phyloP scores from a whole-genome alignment of 495 filamentous ascomycete genomes.

The Penicillium riverlandense region DNA sequence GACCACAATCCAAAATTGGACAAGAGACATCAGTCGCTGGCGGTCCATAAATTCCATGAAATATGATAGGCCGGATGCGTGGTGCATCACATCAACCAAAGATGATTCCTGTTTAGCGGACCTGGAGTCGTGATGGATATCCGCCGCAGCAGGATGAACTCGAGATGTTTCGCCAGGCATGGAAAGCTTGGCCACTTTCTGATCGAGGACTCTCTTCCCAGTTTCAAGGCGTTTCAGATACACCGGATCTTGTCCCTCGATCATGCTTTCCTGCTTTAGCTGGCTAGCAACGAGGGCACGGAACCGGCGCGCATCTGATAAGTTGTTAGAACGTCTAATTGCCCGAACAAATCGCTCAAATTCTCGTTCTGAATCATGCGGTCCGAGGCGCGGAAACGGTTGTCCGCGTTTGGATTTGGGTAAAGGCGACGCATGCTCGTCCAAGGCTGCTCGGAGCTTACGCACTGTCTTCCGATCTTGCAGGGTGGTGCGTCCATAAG shows the following conservation, averaged over 20 bases:
- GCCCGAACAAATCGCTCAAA: slow-evolving; percentile 93
- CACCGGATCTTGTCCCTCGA: slow-evolving; percentile 71
- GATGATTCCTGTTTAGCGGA: slow-evolving; percentile 64
- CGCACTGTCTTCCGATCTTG: slow-evolving; percentile 95
- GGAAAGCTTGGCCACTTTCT: slow-evolving; percentile 78
- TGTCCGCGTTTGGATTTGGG: slow-evolving; percentile 57
- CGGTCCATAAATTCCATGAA: slow-evolving; percentile 99
- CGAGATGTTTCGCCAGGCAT: slow-evolving; percentile 46
- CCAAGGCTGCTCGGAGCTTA: slow-evolving; percentile 86
- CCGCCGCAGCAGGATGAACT: slow-evolving; percentile 24
- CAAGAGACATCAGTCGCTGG: slow-evolving; percentile 72
- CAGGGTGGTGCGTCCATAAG: slow-evolving; percentile 76
- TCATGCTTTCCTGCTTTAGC: slow-evolving; percentile 72
- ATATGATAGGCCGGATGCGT: slow-evolving; percentile 85
- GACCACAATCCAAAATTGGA: slow-evolving; percentile 98
- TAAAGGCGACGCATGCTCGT: slow-evolving; percentile 85
- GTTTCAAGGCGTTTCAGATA: slow-evolving; percentile 86
- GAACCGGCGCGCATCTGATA: slow-evolving; percentile 91
- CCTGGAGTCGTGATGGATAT: slow-evolving; percentile 28
- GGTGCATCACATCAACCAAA: slow-evolving; percentile 74
- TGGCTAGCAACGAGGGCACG: slow-evolving; percentile 90
- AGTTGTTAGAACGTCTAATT: slow-evolving; percentile 78
- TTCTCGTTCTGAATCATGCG: slow-evolving; percentile 74
- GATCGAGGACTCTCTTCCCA: slow-evolving; percentile 83
- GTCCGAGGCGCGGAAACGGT: slow-evolving; percentile 58